Base-by-base conservation (phyloP, 371 early-diverging fungal species). In the Thermomucor indicae-seudaticae region DNA sequence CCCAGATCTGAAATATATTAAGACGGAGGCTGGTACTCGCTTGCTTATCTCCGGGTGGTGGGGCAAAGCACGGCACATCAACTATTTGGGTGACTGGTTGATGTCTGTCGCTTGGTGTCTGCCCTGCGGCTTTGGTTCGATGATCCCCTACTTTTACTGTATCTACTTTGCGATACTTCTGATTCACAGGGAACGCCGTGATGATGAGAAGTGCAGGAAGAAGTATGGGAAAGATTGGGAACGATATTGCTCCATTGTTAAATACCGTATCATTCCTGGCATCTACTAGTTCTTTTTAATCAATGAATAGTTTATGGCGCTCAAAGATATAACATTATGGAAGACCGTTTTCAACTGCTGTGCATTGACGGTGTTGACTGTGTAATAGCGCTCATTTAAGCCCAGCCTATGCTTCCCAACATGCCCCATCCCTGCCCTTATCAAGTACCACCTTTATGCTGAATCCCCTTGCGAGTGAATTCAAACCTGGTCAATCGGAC, bases 151-250 rank as follows among this genome's bases (percentile, higher is more conserved):
- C 79, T 93, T 93, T 70, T 96, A 97, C 67, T 77, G 86, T 28
- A 63, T 91, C 51, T 97, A 93, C 69, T 93, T 95, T 76, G 84
- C 83, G 20, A 77, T 95, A 14, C 73, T 95, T 12, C 75, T 97
- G 22, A 62, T 92, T 40, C 95, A 96, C 71, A 89, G 96, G 45
- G 90, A 85, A 49, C 66, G 78, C 39, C 83, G 95, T 43, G 97
- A 97, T 60, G 94, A 95, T 45, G 78, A 84, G 42, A 85, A 89
- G 62, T 95, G 96, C 70, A 73, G 69, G n/a, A 69, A 74, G 34
- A 96, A 96, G 77, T 97, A 97, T 68, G 92, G 92, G 24, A 76
- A 80, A 41, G 93, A 91, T 57, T 97, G 97, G 97, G 86, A 91
- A 17, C 68, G 73, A 51, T 97, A 97, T 68, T 87, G 89, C 57